Percentiles rank a stretch among this genome's conserved stretches.
Conservation (phyloP, 495 filamentous ascomycete genomes). For the Xeromyces bisporus region DNA sequence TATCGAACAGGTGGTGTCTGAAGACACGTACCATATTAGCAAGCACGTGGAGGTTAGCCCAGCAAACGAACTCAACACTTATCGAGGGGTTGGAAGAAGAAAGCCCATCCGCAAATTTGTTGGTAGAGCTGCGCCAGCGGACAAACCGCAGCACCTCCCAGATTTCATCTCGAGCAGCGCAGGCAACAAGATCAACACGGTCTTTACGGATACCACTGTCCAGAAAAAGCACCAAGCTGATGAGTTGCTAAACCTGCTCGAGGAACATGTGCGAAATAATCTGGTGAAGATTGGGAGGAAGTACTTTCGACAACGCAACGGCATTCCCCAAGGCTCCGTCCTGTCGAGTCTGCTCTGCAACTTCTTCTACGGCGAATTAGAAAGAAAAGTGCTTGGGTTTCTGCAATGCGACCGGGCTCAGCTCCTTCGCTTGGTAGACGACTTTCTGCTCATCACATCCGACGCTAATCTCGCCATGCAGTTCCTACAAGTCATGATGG, state of each 20-base stretch:
- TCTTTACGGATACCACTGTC: constrained; percentile 53
- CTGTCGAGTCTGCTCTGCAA: constrained; percentile 79
- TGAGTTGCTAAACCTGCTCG: constrained; percentile 49
- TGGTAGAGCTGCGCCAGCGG: constrained; percentile 35
- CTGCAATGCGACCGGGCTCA: constrained; percentile 40
- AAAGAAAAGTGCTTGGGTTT: constrained; percentile 51
- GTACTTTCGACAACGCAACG: constrained; percentile 71
- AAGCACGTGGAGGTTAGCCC: constrained; percentile 57
- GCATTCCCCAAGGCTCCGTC: constrained; percentile 86
- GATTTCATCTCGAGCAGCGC: constrained; percentile 34
- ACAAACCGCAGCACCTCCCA: constrained; percentile 35
- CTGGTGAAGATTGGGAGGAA: constrained; percentile 80
- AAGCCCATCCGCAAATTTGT: constrained; percentile 49
- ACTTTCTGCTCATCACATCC: constrained; percentile 78
- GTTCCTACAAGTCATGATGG: constrained; percentile 67
- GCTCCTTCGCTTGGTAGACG: constrained; percentile 71
- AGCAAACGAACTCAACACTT: constrained; percentile 6
- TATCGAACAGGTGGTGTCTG: constrained; percentile 43
- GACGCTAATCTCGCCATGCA: constrained; percentile 40
- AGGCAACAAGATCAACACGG: constrained; percentile 36
- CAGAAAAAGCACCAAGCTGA: constrained; percentile 35
- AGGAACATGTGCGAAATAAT: constrained; percentile 65
- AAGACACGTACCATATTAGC: constrained; percentile 50
- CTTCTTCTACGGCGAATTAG: constrained; percentile 83
- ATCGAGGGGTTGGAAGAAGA: constrained; percentile 4